phyloP scores from a whole-genome alignment of 257 asterid species.

The Knoxia roxburghii region DNA sequence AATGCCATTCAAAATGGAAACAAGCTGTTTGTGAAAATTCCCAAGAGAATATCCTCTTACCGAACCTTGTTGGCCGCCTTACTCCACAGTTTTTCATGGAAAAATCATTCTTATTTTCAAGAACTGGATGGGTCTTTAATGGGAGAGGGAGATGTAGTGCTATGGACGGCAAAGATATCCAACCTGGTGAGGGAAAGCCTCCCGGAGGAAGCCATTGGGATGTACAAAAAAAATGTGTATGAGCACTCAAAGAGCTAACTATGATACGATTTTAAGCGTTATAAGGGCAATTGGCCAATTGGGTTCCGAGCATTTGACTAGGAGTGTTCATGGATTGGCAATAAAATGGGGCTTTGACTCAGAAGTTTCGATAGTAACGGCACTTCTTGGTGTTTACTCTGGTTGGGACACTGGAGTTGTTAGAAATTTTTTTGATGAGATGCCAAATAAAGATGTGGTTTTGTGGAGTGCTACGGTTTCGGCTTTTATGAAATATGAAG shows the following conservation, averaged over 20 bases:
- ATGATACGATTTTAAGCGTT: conserved; percentile 50
- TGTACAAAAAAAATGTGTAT: conserved; percentile 63
- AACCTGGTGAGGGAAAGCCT: conserved; percentile 44
- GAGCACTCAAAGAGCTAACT: conserved; percentile 41
- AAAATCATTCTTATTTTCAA: conserved; percentile 21
- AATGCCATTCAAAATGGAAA: conserved; percentile 26
- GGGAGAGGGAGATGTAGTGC: conserved; percentile 33
- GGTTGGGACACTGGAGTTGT: conserved; percentile 43
- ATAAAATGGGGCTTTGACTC: conserved; percentile 49
- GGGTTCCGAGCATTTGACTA: conserved; percentile 25
- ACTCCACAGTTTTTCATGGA: conserved; percentile 16
- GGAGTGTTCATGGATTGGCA: conserved; percentile 51
- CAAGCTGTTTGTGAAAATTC: conserved; percentile 49
- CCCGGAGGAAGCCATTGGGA: conserved; percentile 46
- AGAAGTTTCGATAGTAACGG: conserved; percentile 51
- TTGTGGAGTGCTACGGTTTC: conserved; percentile 70
- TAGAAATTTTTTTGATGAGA: conserved; percentile 36
- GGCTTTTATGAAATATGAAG: conserved; percentile 46
- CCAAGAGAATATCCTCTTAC: conserved; percentile 32
- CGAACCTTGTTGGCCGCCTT: conserved; percentile 19
- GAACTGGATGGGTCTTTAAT: conserved; percentile 27
- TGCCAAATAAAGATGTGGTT: conserved; percentile 46
- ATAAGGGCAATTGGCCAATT: conserved; percentile 38
- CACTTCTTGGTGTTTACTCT: conserved; percentile 61
- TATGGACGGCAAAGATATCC: conserved; percentile 59